Evolutionary conservation across 2,329 filamentous ascomycete species (phyloP).

Genomic region (Aspergillus persii): DNA sequence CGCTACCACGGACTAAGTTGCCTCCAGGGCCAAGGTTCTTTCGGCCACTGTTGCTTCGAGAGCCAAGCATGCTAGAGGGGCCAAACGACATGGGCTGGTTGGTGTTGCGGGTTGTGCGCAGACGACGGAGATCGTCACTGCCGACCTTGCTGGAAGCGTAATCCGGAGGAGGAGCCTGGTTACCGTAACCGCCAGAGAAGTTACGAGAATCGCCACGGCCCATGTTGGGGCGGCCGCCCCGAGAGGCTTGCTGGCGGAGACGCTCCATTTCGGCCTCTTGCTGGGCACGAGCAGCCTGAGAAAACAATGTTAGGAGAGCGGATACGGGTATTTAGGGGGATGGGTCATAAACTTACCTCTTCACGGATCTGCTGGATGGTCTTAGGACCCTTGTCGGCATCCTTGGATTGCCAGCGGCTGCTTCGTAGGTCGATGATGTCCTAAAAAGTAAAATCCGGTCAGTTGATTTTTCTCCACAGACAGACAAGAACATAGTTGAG

Average conservation of each 20-base stretch:
- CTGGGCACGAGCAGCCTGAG: constrained; percentile 67
- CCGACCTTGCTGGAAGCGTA: constrained; percentile 76
- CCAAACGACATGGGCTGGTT: constrained; percentile 67
- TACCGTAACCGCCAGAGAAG: constrained; percentile 69
- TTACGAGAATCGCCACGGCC: constrained; percentile 86
- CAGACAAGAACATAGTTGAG: too few species aligned
- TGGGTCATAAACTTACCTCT: constrained; percentile 53
- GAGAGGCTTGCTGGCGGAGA: constrained; percentile 47
- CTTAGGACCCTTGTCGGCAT: constrained; percentile 91
- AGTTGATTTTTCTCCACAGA: neutral
- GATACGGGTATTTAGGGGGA: constrained; percentile 1
- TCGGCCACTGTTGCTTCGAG: constrained; percentile 87
- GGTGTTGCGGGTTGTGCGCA: constrained; percentile 62
- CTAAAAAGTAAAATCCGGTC: constrained; percentile 26
- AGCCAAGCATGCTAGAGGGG: constrained; percentile 81
- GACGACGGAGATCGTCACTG: constrained; percentile 84
- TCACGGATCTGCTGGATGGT: constrained; percentile 89
- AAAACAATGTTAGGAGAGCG: constrained; percentile 5
- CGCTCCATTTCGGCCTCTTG: constrained; percentile 74
- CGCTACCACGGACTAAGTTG: constrained; percentile 68
- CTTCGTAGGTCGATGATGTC: constrained; percentile 84
- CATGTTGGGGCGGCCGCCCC: constrained; percentile 67
- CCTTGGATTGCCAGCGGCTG: constrained; percentile 79
- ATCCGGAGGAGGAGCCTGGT: constrained; percentile 67
- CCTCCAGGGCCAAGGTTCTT: constrained; percentile 68